These are phyloP conservation scores for Saturnispora serradocipensis DNA, from an alignment of 805 yeast genomes.

Conservation along the genomic window DNA sequence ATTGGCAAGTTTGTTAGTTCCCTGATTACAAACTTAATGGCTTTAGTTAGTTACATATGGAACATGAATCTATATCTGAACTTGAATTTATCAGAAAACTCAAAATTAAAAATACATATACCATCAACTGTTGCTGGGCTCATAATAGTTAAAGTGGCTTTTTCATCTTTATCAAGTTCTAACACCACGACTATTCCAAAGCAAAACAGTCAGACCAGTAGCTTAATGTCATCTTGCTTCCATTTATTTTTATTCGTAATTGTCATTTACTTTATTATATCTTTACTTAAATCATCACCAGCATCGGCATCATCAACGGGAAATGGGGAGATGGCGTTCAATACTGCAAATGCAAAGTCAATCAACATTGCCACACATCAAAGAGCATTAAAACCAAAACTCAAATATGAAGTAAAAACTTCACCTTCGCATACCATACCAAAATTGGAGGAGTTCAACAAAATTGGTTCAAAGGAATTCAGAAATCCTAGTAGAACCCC, in stretches of 20 bases:
- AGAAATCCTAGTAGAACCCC: not conserved
- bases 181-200: not conserved
- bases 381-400: not conserved
- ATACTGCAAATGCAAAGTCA: conserved; percentile 5
- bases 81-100: conserved; percentile 16
- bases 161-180: conserved; percentile 1
- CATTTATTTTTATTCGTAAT: not conserved
- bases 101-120: conserved; percentile 20
- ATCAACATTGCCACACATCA: not conserved
- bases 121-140: conserved; percentile 17
- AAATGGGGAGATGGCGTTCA: not conserved
- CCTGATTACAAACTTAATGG: conserved; percentile 6
- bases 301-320: not conserved
- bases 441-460: not conserved
- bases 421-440: not conserved
- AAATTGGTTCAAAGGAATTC: conserved; percentile 2
- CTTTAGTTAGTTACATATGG: conserved; percentile 16
- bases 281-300: not conserved
- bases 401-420: not conserved
- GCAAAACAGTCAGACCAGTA: not conserved
- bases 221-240: not conserved
- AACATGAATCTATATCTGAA: conserved; percentile 23
- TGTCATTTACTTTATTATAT: not conserved
- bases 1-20: conserved; percentile 10
- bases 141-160: conserved; percentile 11